Conservation (phyloP, 1,284 basidiomycete species). For the Papiliotrema nemorosa region DNA sequence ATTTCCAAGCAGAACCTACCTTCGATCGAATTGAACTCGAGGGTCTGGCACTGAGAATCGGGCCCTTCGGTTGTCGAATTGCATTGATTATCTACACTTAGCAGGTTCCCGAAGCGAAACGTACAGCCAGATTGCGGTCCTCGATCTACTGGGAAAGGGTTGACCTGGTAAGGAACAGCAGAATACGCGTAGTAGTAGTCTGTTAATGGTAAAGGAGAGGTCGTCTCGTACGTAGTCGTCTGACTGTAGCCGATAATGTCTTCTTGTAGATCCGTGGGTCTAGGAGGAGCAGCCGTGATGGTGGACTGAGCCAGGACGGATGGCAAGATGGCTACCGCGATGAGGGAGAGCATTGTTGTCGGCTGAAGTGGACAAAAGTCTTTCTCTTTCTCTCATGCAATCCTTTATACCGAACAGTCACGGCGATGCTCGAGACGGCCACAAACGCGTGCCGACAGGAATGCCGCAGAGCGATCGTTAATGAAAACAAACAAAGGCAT, state of each 20-base stretch:
- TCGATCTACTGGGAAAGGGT: slow-evolving; percentile 9
- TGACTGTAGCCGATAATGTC: background rate
- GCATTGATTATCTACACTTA: slow-evolving; percentile 13
- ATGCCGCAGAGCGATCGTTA: no score
- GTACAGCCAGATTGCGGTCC: slow-evolving; percentile 14
- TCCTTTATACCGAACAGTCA: no score
- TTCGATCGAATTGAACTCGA: slow-evolving; percentile 27
- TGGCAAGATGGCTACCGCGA: no score
- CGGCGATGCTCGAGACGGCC: no score
- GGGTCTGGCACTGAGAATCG: slow-evolving; percentile 16
- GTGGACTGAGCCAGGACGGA: no score
- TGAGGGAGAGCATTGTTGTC: no score
- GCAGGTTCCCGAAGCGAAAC: background rate
- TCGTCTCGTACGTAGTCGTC: slow-evolving; percentile 4
- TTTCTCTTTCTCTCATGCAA: no score
- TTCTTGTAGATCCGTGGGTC: background rate
- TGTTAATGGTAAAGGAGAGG: slow-evolving; percentile 12
- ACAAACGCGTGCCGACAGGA: no score
- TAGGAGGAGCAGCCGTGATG: background rate
- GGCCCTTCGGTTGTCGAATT: slow-evolving; percentile 17
- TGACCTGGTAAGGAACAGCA: slow-evolving; percentile 15
- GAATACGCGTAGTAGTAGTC: slow-evolving; percentile 19
- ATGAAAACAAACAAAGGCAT: no score
- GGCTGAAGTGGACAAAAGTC: no score
- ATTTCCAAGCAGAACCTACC: slow-evolving; percentile 6